Evolutionary conservation across 306 rosid species (phyloP).

Genomic region (Trifolium dubium): DNA sequence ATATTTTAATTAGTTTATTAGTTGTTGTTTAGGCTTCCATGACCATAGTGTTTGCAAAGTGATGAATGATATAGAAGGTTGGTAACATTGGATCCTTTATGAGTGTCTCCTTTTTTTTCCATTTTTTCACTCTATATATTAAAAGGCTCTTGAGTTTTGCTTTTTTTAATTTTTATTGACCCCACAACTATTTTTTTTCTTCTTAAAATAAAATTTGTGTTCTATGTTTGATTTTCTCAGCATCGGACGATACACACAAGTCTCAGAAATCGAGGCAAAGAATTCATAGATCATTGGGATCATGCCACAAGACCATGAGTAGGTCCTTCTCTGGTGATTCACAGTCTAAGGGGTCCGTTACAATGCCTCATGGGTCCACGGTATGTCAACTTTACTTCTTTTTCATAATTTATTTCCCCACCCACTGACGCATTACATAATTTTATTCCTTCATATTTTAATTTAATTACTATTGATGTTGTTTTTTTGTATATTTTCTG

Average conservation of each 20-base stretch:
- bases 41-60: conserved; percentile 52
- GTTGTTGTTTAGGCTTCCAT: conserved; percentile 50
- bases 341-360: conserved; percentile 84
- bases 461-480: background rate
- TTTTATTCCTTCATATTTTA: conserved; percentile 38
- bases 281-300: conserved; percentile 82
- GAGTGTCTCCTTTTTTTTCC: conserved; percentile 63
- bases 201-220: conserved; percentile 1
- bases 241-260: conserved; percentile 90
- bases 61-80: conserved; percentile 39
- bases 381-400: conserved; percentile 52
- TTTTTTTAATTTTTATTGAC: conserved; percentile 52
- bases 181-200: conserved; percentile 48
- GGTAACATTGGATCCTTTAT: conserved; percentile 86
- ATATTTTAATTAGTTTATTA: conserved; percentile 36
- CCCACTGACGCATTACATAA: conserved; percentile 21
- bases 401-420: conserved; percentile 23
- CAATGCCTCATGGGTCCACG: conserved; percentile 77
- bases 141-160: conserved; percentile 50
- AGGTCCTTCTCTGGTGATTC: conserved; percentile 93
- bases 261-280: conserved; percentile 92
- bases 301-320: conserved; percentile 85
- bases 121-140: conserved; percentile 51
- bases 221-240: conserved; percentile 54
- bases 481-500: conserved; percentile 7